These are phyloP conservation scores for Amniculicola lignicola DNA, from an alignment of 495 filamentous ascomycete species.

Conservation along the genomic window DNA sequence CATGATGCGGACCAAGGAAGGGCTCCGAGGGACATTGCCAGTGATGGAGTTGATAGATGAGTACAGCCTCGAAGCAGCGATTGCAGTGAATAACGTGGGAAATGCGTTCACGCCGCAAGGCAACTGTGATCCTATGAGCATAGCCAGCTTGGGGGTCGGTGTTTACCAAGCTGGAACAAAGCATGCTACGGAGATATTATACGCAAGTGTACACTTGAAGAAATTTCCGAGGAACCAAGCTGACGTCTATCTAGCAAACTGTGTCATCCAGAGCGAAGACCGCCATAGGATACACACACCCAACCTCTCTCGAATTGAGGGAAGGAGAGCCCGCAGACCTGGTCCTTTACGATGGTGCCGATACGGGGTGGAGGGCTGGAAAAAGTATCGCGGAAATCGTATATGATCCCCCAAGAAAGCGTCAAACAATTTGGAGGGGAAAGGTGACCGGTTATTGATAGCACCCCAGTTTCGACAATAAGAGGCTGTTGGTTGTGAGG, in stretches of 20 bases:
- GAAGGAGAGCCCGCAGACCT: conserved; percentile 38
- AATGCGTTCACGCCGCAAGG: conserved; percentile 77
- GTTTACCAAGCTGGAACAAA: conserved; percentile 66
- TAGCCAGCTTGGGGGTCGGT: conserved; percentile 63
- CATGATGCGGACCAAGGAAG: conserved; percentile 57
- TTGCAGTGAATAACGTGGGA: conserved; percentile 74
- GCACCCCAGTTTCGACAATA: too few relatives aligned
- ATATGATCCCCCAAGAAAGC: conserved; percentile 26
- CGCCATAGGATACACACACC: conserved; percentile 44
- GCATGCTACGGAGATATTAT: conserved; percentile 57
- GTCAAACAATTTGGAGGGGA: conserved; percentile 30
- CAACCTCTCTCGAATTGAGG: conserved; percentile 19
- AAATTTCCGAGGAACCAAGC: too few relatives aligned
- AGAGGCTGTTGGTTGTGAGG: too few relatives aligned
- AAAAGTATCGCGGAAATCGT: conserved; percentile 39
- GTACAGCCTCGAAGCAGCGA: conserved; percentile 56
- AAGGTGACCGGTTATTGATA: conserved; percentile 20
- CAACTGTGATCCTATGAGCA: conserved; percentile 62
- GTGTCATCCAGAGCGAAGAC: conserved; percentile 56
- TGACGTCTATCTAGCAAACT: conserved; percentile 42
- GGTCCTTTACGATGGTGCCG: conserved; percentile 34
- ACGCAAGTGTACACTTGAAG: conserved; percentile 52
- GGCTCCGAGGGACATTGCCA: conserved; percentile 54
- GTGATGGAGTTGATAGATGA: conserved; percentile 61
- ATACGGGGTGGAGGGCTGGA: conserved; percentile 36